Evolutionary conservation across 139 green algal species (phyloP), one percentile per base, ranked within the genome.

Genomic region (Pseudopediastrum boryanum): DNA sequence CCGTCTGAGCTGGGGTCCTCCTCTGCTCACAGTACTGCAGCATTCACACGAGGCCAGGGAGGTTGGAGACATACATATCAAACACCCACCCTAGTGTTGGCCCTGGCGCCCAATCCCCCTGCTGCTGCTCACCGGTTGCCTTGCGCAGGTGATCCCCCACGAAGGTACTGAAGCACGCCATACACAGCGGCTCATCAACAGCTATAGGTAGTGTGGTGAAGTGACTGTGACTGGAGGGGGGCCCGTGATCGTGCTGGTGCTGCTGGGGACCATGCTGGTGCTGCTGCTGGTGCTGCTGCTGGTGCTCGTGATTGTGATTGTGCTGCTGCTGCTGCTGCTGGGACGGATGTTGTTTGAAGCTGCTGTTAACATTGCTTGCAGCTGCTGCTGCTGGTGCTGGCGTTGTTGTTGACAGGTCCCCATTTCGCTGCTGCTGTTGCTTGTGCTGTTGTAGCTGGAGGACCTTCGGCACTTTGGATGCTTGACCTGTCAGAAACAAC

Each of bases 101-200:
- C 16, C 48, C 48, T 16, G 16, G 16, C 48, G 16, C 19, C 19
- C 16, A 19, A 16, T 19, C 48, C 48, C 48, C 16, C 48, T 58
- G 48, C 16, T 58, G 48, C 19, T 38, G 58, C 25, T 8, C 33
- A 83, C 77, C 77, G 56, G 56, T 67, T 54, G 74, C 51, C 54
- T 29, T 16, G 29, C 71, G 44, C 43, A 78, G 67, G 25, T 25
- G 31, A 35, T 64, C 54, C 5, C 44, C 1, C 33, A 66, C 63
- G 29, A 70, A 86, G 6, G 10, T 19, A 9, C 78, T 70, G 25
- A 86, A 83, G 63, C 62, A 72, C 12, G 35, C 51, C 71, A 86
- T 79, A 27, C 71, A 64, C 27, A 61, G 38, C 1, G 82, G 82
- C 27, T 35, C 13, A 0, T 64, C 69, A 31, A 23, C 29, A 2